A percentile compares a stretch with the other conserved stretches of the same genome.
These are phyloP conservation scores for Posidonia oceanica DNA, from an alignment of 116 monocot species.

Conservation along the genomic window DNA sequence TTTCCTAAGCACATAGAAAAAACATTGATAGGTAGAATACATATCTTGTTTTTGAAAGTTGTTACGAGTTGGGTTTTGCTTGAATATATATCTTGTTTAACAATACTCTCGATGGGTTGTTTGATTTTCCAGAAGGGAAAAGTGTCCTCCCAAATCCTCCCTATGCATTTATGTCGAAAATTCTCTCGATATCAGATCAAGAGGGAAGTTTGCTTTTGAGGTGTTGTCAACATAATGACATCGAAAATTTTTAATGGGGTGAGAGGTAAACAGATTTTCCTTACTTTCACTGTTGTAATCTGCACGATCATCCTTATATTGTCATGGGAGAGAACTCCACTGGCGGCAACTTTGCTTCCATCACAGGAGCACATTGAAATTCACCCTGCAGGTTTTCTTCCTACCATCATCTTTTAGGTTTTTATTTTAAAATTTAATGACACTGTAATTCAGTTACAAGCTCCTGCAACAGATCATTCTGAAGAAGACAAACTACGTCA, in stretches of 20 bases:
- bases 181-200: background rate
- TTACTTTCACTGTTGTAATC: slow-evolving; percentile 19
- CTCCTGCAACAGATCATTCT: background rate
- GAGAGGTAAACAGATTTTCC: slow-evolving; percentile 24
- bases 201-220: background rate
- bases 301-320: slow-evolving; percentile 32
- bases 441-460: background rate
- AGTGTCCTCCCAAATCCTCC: background rate
- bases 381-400: slow-evolving; percentile 25
- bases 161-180: too few species aligned
- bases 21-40: too few species aligned
- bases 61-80: background rate
- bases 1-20: too few species aligned
- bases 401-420: background rate
- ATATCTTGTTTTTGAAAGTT: too few species aligned
- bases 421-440: background rate
- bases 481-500: background rate
- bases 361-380: slow-evolving; percentile 10
- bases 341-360: slow-evolving; percentile 12
- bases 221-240: background rate
- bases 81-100: background rate
- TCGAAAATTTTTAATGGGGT: slow-evolving; percentile 9
- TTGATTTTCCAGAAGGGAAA: slow-evolving; percentile 1
- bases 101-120: background rate
- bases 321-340: slow-evolving; percentile 38